Percentiles rank a stretch among this genome's conserved stretches.
Evolutionary conservation across 2,329 filamentous ascomycete species (phyloP).

Genomic region (Dothiorella sarmentorum): DNA sequence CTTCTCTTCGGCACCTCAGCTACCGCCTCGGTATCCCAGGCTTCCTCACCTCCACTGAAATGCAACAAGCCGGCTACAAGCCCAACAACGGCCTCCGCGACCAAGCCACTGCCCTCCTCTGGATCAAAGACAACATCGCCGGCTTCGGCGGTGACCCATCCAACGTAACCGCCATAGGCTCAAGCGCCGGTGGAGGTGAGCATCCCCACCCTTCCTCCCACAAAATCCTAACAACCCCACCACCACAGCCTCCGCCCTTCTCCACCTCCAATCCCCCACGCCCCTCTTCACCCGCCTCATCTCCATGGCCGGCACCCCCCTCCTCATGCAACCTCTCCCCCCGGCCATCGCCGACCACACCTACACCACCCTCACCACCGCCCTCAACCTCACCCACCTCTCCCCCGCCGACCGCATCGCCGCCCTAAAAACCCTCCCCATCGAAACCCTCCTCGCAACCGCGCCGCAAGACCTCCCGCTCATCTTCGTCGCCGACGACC

Average conservation of each 20-base stretch:
- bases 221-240: constrained; percentile 17
- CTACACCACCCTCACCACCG: constrained; percentile 41
- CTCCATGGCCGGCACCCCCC: constrained; percentile 23
- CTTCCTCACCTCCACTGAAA: constrained; percentile 46
- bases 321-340: constrained; percentile 42
- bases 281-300: constrained; percentile 44
- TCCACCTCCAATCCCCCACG: constrained; percentile 32
- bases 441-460: constrained; percentile 41
- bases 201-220: neutral
- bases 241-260: constrained; percentile 13
- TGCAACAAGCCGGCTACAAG: constrained; percentile 42
- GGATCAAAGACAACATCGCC: constrained; percentile 36
- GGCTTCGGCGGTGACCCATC: constrained; percentile 39
- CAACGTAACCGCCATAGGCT: constrained; percentile 42
- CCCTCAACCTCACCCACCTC: constrained; percentile 38
- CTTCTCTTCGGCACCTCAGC: constrained; percentile 17
- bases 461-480: constrained; percentile 35
- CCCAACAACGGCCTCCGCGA: constrained; percentile 35
- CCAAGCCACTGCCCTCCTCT: constrained; percentile 36
- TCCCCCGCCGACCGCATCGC: constrained; percentile 42
- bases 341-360: constrained; percentile 39
- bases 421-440: constrained; percentile 39
- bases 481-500: constrained; percentile 30
- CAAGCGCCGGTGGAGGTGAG: constrained; percentile 49
- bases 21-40: constrained; percentile 33